Evolutionary conservation across 306 rosid genomes (phyloP), one percentile per base, ranked within the genome.

Genomic region (Carpinus fangiana): DNA sequence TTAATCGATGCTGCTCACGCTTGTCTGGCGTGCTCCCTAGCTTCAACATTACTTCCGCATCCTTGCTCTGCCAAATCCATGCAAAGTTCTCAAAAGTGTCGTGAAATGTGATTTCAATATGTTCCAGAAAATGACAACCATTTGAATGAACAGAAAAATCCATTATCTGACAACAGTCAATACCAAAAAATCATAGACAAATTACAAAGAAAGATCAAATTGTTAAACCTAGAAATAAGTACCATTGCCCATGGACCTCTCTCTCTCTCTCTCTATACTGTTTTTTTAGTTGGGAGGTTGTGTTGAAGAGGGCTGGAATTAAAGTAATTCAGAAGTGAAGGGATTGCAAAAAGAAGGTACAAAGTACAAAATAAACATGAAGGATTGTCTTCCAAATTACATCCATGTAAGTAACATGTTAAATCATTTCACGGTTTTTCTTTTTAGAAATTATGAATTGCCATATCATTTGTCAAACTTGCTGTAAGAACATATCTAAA

Each of bases 1-100:
- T 89, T 79, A 92, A 79, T 60, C 98, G 89, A 81, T 94, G 47
- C 73, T 94, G 97, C 72, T 87, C 96, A 13, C 98, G 96, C 83
- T 94, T 94, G 80, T 94, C 98, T 53, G 89, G 89, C 46, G 97
- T 94, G 84, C 97, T 94, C 77, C 98, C 98, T 75, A 91, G 93
- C 84, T 92, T 91, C 93, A 91, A 83, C 91, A 89, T 84, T 12
- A 92, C 93, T 85, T 92, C 97, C 23, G 98, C 98, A 87, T 95
- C 98, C 87, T 95, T 95, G 86, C 98, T 91, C 98, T 92, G 82
- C 73, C 66, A 84, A 88, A 87, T 77, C 57, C 62, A 70, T 51
- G 54, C 57, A 79, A 52, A 62, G 43, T 68, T 59, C 80, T 76
- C 68, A 71, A 68, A 81, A 74, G 12, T 41, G 53, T 50, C 23